Evolutionary conservation across 2,329 filamentous ascomycete species (phyloP), one percentile per base, ranked within the genome.

Genomic region (Parascedosporium putredinis): DNA sequence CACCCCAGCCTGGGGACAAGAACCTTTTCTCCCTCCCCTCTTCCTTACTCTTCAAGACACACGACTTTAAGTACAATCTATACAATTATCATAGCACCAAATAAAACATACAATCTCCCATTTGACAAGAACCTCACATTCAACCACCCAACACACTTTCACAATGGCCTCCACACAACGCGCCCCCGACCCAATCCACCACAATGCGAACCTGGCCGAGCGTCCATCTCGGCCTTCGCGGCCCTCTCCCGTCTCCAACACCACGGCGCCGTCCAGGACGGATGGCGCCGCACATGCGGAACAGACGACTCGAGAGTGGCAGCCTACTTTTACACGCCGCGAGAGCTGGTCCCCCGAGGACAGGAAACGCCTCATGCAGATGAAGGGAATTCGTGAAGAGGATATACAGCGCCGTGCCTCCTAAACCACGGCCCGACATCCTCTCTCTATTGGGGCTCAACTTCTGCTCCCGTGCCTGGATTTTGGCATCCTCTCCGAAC

Each of bases 311-410:
- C 34, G 40, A 24, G 20, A 27, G 20, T 50, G 48, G 48, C n/a
- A 50, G 48, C 48, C 48, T n/a, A 22, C 20, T n/a, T 16, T 68
- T 55, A 25, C 45, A 3, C 67, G 70, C 8, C 70, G 73, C 44
- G 71, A 73, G 59, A 76, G 74, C 62, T 80, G 71, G 67, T 71
- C 65, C 57, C 64, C 66, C 31, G 72, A 81, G 61, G 76, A 78
- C 58, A 68, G 69, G 60, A 77, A 76, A 61, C 75, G 70, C 54
- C 63, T 63, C 49, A 57, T 74, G 62, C 73, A 76, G 56, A 72
- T 76, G 72, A 63, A 60, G 44, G 63, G 59, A 50, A 64, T 72
- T 25, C 61, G 58, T 2, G 58, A 57, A 29, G 63, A 64, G 51
- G 57, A 63, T 24, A 42, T 42, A 20, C n/a, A 31, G 27, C 27